Percentiles rank a stretch among this genome's conserved stretches.
phyloP scores from a whole-genome alignment of 257 asterid species.

The Jacaranda copaia region DNA sequence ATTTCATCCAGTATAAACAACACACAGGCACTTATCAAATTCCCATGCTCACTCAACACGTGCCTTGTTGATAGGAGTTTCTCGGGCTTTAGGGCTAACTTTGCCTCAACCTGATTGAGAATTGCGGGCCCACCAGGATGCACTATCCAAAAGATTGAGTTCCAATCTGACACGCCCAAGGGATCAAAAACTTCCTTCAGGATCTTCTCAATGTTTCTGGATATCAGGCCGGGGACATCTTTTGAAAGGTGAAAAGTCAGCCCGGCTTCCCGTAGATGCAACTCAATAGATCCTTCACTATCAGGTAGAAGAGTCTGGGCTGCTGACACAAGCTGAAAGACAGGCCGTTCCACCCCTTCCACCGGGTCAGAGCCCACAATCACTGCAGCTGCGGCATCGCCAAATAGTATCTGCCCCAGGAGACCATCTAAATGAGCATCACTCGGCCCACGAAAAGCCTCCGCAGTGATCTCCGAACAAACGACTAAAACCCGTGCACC shows the following conservation, averaged over 20 bases:
- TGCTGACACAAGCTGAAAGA: conserved; percentile 60
- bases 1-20: conserved; percentile 71
- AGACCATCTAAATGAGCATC: conserved; percentile 61
- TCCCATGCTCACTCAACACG: conserved; percentile 69
- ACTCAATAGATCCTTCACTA: conserved; percentile 59
- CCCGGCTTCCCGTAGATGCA: conserved; percentile 68
- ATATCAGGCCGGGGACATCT: conserved; percentile 61
- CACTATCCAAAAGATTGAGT: conserved; percentile 66
- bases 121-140: conserved; percentile 85
- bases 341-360: conserved; percentile 54
- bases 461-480: conserved; percentile 71
- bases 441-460: conserved; percentile 65
- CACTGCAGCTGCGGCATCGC: conserved; percentile 68
- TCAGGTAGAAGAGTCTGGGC: conserved; percentile 69
- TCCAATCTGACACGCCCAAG: conserved; percentile 68
- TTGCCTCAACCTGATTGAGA: conserved; percentile 63
- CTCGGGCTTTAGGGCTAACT: conserved; percentile 57
- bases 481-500: conserved; percentile 68
- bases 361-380: conserved; percentile 60
- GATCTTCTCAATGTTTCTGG: conserved; percentile 54
- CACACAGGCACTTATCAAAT: conserved; percentile 76
- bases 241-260: conserved; percentile 56
- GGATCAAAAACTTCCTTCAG: conserved; percentile 63
- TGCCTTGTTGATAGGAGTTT: conserved; percentile 56
- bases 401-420: conserved; percentile 63